A percentile compares a stretch with the other conserved stretches of the same genome.
Conservation (phyloP, 768 basidiomycete species). For the Agrocybe chaxingu region DNA sequence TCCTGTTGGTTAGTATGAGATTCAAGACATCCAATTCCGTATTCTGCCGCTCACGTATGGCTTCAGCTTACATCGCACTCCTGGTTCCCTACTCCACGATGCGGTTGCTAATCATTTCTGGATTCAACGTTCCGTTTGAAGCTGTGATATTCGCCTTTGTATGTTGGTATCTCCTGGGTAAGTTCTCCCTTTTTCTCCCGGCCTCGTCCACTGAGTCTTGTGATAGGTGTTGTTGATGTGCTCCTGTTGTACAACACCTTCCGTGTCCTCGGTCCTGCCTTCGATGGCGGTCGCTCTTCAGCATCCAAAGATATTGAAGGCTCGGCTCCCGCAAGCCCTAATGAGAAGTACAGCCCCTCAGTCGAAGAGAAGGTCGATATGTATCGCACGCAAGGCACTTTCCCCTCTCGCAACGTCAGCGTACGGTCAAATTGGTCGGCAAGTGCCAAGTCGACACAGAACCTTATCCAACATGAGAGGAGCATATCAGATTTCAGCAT, state of each 20-base stretch:
- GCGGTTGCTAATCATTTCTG: conserved; percentile 45
- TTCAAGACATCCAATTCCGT: not conserved
- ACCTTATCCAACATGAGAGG: conserved; percentile 18
- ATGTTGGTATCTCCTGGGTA: conserved; percentile 55
- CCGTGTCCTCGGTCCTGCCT: conserved; percentile 53
- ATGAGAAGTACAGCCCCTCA: conserved; percentile 14
- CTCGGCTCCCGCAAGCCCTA: conserved; percentile 20
- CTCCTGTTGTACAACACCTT: conserved; percentile 67
- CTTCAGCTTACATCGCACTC: conserved; percentile 54
- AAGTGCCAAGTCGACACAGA: conserved; percentile 8
- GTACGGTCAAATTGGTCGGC: conserved; percentile 6
- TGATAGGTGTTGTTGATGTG: conserved; percentile 61
- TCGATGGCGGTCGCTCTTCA: conserved; percentile 30
- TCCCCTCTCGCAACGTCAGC: conserved; percentile 2
- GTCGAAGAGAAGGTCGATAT: conserved; percentile 20
- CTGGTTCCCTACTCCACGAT: conserved; percentile 58
- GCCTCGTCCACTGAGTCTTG: not conserved
- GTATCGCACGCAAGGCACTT: conserved; percentile 14
- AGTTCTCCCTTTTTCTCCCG: conserved; percentile 13
- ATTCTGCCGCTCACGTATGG: conserved; percentile 2
- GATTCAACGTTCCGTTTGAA: conserved; percentile 42
- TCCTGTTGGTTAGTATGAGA: conserved; percentile 45
- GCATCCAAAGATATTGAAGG: conserved; percentile 29
- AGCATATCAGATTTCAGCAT: conserved; percentile 17
- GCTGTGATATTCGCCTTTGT: conserved; percentile 46